Base-by-base conservation (phyloP, 805 yeast species). In the Nakazawaea populi region DNA sequence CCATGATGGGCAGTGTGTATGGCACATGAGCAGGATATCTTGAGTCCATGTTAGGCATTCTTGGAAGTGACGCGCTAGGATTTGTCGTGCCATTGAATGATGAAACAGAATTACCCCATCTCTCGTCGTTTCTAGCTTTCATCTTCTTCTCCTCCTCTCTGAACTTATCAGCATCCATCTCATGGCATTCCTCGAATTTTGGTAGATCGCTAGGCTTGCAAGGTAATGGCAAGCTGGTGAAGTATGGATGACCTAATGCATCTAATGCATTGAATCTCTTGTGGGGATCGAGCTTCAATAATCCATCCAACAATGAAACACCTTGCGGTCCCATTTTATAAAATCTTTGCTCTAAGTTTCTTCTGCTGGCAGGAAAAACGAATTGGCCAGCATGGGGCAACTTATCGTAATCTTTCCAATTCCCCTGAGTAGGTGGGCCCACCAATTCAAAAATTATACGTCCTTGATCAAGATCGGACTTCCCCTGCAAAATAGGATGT, bases 391-490 rank as follows among this genome's bases (percentile, higher is more conserved):
- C 76, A 53, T 78, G 73, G 8, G 89, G 90, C 45, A 87, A 73
- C 35, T 69, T 64, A 32, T 74, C 70, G 29, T 79, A 85, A 39
- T 76, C 77, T 1, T 89, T 84, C 85, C 89, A 83, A 35, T 70
- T 71, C 5, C 71, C 73, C 4, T 72, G 71, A 6, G 76, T 66
- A 1, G 98, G 97, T 0, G 89, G 75, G 0, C 99, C 99, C 47
- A 91, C 72, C 32, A 94, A 70, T 60, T 80, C 79, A 64, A 94
- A 94, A 8, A 92, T 85, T 32, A 80, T 73, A 58, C 83, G 84
- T 0, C 94, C 88, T 69, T 94, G 99, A 64, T 92, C 96, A 9
- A 85, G 65, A 64, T 94, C 99, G 1, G 94, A 78, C 42, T 77
- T 72, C 0, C 99, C 99, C 41, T 84, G 90, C 45, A 94, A 65